These are phyloP conservation scores for Petunia axillaris DNA, from an alignment of 257 asterid genomes.

Conservation along the genomic window DNA sequence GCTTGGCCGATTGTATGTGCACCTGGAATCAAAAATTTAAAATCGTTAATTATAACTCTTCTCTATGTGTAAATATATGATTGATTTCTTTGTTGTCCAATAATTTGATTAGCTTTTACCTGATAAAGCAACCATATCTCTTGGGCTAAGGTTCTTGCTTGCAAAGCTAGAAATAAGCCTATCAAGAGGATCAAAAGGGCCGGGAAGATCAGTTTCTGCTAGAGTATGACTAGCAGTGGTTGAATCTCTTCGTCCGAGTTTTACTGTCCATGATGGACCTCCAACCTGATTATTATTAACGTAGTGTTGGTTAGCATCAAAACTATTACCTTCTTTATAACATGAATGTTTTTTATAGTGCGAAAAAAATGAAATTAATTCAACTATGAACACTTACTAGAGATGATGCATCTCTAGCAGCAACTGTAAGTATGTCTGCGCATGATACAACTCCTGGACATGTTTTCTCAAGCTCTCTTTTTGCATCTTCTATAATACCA, in stretches of 20 bases:
- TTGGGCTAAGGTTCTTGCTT: neutral
- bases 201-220: neutral
- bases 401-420: neutral
- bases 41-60: neutral
- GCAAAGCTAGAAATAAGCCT: neutral
- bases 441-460: neutral
- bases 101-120: neutral
- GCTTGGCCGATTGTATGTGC: conserved; percentile 11
- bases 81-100: too few species aligned
- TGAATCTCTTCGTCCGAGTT: conserved; percentile 1
- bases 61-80: too few species aligned
- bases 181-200: neutral
- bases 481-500: conserved; percentile 1
- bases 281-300: neutral
- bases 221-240: neutral
- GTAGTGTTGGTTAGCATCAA: neutral
- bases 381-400: neutral
- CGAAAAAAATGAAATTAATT: too few species aligned
- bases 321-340: neutral
- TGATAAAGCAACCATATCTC: conserved; percentile 5
- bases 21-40: neutral
- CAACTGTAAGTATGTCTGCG: conserved; percentile 17
- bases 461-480: neutral
- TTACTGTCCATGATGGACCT: conserved; percentile 1
- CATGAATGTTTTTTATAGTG: too few species aligned